Evolutionary conservation across 495 filamentous ascomycete species (phyloP), one percentile per base, ranked within the genome.

Genomic region (Copromyces sp.): DNA sequence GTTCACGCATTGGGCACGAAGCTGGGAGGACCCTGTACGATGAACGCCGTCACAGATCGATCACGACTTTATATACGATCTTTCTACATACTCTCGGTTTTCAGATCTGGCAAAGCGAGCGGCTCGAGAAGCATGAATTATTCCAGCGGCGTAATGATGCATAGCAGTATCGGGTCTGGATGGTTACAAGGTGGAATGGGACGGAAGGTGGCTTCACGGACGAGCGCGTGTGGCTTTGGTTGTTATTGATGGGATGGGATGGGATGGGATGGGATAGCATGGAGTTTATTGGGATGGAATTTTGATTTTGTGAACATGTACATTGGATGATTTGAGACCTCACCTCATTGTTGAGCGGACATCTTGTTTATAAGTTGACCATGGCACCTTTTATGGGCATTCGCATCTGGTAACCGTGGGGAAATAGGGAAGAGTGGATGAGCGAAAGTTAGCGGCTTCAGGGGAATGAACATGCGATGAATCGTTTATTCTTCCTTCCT

Each of bases 251-350:
- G 39, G 70, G 44, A 71, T 20, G 70, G 70, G n/a, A 69, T 59
- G 35, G 41, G 35, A 71, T 20, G 24, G 24, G 37, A 69, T 61
- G 35, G 40, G 40, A 38, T 75, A 69, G 32, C 40, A 65, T 72
- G 65, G 47, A 45, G 70, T 65, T 71, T 69, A 47, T 73, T 39
- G 61, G 72, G 53, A 68, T 35, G 70, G 38, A 38, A n/a, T 37
- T 17, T 45, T 40, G 68, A 41, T 69, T 7, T 69, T 38, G 20
- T 12, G 35, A 29, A 20, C 59, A 16, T 68, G 59, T 38, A 69
- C n/a, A 40, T 29, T 39, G 68, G 37, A 39, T 20, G 68, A 69
- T 45, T 29, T 11, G 68, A 29, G 37, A 39, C 68, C 32, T 69
- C 20, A 42, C n/a, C 68, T 24, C 35, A 69, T 69, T 39, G 20